Percentiles rank a stretch among this genome's conserved stretches.
phyloP scores from a whole-genome alignment of 495 filamentous ascomycete genomes.

The Aspergillus bertholletiae region DNA sequence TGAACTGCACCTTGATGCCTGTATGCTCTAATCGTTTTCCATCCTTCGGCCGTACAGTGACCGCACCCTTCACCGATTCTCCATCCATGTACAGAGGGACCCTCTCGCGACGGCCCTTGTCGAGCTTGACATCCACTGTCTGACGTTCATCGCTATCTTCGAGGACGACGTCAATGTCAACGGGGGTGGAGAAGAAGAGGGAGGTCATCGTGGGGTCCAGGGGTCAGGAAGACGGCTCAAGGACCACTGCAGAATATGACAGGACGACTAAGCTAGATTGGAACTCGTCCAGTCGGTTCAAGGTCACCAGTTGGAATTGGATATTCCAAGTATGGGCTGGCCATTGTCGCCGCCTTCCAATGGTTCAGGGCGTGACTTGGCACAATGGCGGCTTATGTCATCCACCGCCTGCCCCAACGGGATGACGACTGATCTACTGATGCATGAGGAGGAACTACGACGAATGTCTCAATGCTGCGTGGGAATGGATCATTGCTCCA shows the following conservation, averaged over 20 bases:
- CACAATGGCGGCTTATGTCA: neutral
- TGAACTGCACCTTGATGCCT: constrained; percentile 99
- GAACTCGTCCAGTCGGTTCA: constrained; percentile 1
- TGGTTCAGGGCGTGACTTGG: neutral
- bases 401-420: neutral
- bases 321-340: neutral
- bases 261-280: constrained; percentile 1
- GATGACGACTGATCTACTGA: too few relatives aligned
- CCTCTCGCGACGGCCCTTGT: constrained; percentile 95
- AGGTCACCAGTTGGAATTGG: neutral
- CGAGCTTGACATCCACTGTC: constrained; percentile 95
- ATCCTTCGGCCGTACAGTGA: constrained; percentile 96
- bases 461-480: too few relatives aligned
- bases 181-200: constrained; percentile 95
- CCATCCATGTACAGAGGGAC: constrained; percentile 96
- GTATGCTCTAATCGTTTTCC: constrained; percentile 97
- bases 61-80: constrained; percentile 93
- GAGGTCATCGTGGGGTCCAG: constrained; percentile 63
- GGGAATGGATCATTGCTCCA: too few relatives aligned
- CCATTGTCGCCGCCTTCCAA: neutral
- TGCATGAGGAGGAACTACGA: too few relatives aligned
- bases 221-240: neutral
- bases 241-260: neutral
- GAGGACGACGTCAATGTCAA: constrained; percentile 98
- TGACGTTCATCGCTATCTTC: constrained; percentile 90